Conservation (phyloP, 202 grass and related monocot species). For the Hordeum pubiflorum region DNA sequence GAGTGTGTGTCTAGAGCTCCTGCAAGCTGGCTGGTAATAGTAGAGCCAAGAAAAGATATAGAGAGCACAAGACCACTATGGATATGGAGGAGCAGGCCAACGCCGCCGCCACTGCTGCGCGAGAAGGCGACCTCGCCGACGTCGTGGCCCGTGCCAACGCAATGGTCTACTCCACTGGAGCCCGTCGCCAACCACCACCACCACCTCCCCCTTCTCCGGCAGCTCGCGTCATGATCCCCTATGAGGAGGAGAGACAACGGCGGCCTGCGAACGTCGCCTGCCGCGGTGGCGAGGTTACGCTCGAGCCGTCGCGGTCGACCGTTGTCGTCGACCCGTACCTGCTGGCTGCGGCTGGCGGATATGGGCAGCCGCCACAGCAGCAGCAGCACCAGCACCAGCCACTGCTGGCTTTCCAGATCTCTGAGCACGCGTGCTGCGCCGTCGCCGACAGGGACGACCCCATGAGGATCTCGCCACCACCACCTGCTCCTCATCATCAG, state of each 20-base stretch:
- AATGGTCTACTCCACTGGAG: constrained; percentile 2
- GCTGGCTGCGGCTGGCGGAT: background rate
- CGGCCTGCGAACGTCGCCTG: background rate
- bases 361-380: background rate
- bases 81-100: constrained; percentile 23
- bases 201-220: background rate
- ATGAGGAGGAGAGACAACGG: background rate
- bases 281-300: background rate
- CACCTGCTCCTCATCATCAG: constrained; percentile 30
- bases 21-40: background rate
- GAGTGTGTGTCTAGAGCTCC: background rate
- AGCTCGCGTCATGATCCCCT: background rate
- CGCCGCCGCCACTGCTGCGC: constrained; percentile 11
- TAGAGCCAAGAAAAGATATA: background rate
- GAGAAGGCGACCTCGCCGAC: constrained; percentile 52
- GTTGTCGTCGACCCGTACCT: constrained; percentile 21
- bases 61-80: constrained; percentile 3
- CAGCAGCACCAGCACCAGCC: background rate
- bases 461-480: constrained; percentile 25
- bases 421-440: background rate
- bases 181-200: background rate
- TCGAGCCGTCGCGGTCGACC: background rate
- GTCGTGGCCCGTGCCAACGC: constrained; percentile 30
- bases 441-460: background rate
- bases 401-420: constrained; percentile 26